These are phyloP conservation scores for Coniferiporia weirii DNA, from an alignment of 1,284 basidiomycete genomes.

Conservation along the genomic window DNA sequence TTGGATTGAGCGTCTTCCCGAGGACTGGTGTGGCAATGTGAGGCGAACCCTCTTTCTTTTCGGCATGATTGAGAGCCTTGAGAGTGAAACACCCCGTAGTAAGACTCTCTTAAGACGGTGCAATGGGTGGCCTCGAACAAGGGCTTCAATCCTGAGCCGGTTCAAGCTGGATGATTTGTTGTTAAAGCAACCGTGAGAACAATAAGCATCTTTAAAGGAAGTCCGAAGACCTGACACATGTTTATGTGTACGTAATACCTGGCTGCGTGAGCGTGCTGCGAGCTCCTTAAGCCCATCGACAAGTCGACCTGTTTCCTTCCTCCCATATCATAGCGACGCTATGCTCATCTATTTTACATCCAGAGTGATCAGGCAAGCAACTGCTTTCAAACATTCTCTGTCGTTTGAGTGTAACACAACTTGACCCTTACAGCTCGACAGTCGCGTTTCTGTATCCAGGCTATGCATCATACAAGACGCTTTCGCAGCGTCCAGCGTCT, in stretches of 20 bases:
- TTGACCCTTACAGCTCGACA: constrained; percentile 41
- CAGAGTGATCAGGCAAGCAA: constrained; percentile 14
- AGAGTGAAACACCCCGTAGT: too few relatives aligned
- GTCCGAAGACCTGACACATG: not conserved
- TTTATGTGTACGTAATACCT: not conserved
- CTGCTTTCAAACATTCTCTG: not conserved
- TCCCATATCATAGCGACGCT: not conserved
- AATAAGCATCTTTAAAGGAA: not conserved
- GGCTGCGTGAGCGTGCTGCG: not conserved
- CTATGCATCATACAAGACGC: constrained; percentile 82
- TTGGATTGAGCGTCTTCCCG: too few relatives aligned
- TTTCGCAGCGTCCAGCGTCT: constrained; percentile 73
- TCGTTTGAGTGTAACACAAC: not conserved
- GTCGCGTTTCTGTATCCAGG: constrained; percentile 76
- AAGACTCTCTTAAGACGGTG: too few relatives aligned
- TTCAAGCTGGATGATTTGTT: not conserved
- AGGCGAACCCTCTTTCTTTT: not conserved
- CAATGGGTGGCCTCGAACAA: too few relatives aligned
- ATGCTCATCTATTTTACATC: constrained; percentile 18
- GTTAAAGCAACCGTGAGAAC: not conserved
- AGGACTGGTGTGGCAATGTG: not conserved
- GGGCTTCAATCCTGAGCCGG: too few relatives aligned
- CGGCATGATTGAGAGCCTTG: too few relatives aligned
- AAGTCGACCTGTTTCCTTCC: not conserved
- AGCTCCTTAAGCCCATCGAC: not conserved